Base-by-base conservation (phyloP, 228 moss, liverwort and hornwort genomes). In the Sphagnum magellanicum region DNA sequence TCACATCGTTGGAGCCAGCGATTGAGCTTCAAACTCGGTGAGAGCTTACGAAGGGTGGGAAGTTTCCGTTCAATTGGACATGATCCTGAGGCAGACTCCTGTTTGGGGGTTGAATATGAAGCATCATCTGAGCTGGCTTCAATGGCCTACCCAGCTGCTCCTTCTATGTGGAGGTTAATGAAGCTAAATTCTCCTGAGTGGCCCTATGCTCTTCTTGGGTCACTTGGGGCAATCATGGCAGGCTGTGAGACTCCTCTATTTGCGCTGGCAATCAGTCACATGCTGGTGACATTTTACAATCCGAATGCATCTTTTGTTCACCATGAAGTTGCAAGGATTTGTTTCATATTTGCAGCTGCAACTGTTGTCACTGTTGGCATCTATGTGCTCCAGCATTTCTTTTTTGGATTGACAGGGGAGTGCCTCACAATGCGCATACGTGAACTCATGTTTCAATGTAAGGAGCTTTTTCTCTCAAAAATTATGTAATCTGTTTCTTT, bases 181-280 rank as follows among this genome's bases (percentile, higher is more conserved):
- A 89, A 90, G 70, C 84, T 98, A 67, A 98, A 98, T 78, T 66
- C 98, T 46, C 92, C 92, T 10, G 98, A 98, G 78, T 92, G 93
- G 98, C 93, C 90, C 5, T 88, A 98, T 58, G 98, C 88, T 16
- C 49, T 92, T 67, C 67, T 92, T 1, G 98, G 92, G 12, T 88
- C 87, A 16, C 50, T 88, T 61, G 98, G 98, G 60, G 98, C 98
- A 50, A 80, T 92, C 65, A 80, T 90, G 75, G 90, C 91, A 64
- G 98, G 98, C 71, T 81, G 78, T 17, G 92, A 93, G 78, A 91
- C 93, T 6, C 98, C 98, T 65, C 86, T 92, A 5, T 98, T 98
- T 71, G 94, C 98, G 5, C 71, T 92, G 70, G 93, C 92, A 49
- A 90, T 98, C 52, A 92, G 94, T 64, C 89, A 94, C 75, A 88